phyloP scores from a whole-genome alignment of 2,329 filamentous ascomycete species.

The Beauveria australis region DNA sequence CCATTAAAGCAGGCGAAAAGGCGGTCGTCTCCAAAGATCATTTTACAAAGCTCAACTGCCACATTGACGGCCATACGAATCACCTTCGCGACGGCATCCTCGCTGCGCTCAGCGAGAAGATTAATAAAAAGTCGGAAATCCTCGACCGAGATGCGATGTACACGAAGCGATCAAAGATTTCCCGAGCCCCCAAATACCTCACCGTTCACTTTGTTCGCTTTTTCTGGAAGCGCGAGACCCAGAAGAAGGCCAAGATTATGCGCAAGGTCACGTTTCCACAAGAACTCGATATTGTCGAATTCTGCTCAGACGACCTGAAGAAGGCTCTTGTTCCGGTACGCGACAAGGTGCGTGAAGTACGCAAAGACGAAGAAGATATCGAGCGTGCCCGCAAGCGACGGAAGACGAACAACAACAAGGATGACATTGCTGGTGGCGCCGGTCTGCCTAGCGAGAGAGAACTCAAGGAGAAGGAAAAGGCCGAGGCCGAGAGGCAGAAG shows the following conservation, averaged over 20 bases:
- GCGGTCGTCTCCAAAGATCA: conserved; percentile 58
- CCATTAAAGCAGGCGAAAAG: conserved; percentile 66
- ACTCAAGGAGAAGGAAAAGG: conserved; percentile 42
- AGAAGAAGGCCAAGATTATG: conserved; percentile 99
- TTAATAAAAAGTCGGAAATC: conserved; percentile 78
- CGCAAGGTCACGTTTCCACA: conserved; percentile 94
- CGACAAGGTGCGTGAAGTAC: conserved; percentile 89
- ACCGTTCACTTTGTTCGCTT: conserved; percentile 97
- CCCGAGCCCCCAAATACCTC: conserved; percentile 86
- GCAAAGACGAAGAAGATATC: conserved; percentile 90
- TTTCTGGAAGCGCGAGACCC: conserved; percentile 91
- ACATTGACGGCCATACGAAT: conserved; percentile 81
- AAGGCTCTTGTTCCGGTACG: conserved; percentile 81
- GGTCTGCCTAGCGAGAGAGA: conserved; percentile 43
- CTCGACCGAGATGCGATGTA: conserved; percentile 75
- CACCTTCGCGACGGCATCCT: conserved; percentile 84
- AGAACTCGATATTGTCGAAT: conserved; percentile 88
- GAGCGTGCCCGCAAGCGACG: conserved; percentile 88
- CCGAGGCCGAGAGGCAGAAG: conserved; percentile 39
- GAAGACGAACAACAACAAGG: conserved; percentile 53
- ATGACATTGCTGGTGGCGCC: conserved; percentile 38
- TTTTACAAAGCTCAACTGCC: conserved; percentile 92
- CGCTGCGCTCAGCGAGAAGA: conserved; percentile 73
- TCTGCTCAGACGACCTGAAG: conserved; percentile 85
- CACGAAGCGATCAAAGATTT: conserved; percentile 85